Conservation (phyloP, 2,329 filamentous ascomycete genomes). For the Diplodia intermedia region DNA sequence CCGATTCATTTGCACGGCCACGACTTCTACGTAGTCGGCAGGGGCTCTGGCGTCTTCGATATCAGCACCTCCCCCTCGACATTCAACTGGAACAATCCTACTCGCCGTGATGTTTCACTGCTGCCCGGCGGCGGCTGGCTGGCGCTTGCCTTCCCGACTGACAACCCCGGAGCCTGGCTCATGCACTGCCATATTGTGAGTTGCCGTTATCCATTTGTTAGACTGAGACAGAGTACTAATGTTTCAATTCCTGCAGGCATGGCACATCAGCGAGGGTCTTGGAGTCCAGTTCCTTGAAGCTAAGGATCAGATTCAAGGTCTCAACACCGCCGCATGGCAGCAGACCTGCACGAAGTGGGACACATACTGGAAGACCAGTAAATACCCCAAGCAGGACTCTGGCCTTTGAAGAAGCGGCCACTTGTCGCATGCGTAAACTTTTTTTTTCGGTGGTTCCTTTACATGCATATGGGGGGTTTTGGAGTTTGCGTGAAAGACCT, state of each 20-base stretch:
- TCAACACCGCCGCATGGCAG: constrained; percentile 40
- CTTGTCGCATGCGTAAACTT: neutral
- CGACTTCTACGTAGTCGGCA: constrained; percentile 47
- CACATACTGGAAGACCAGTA: constrained; percentile 40
- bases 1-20: constrained; percentile 41
- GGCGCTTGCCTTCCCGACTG: constrained; percentile 58
- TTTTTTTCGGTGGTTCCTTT: neutral
- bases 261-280: constrained; percentile 67
- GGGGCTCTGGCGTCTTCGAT: constrained; percentile 43
- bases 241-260: constrained; percentile 43
- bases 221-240: constrained; percentile 36
- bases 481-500: neutral
- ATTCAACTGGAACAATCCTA: constrained; percentile 45
- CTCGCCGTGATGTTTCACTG: constrained; percentile 42
- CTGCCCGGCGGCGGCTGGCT: constrained; percentile 48
- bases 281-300: constrained; percentile 60
- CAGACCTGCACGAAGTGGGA: constrained; percentile 46
- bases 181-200: constrained; percentile 39
- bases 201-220: neutral
- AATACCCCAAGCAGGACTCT: constrained; percentile 43
- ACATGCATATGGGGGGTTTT: neutral
- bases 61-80: constrained; percentile 33
- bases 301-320: constrained; percentile 43
- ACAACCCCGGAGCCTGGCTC: constrained; percentile 56
- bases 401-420: constrained; percentile 37